These are phyloP conservation scores for Emericellopsis atlantica DNA, from an alignment of 2,329 filamentous ascomycete genomes.

Conservation along the genomic window DNA sequence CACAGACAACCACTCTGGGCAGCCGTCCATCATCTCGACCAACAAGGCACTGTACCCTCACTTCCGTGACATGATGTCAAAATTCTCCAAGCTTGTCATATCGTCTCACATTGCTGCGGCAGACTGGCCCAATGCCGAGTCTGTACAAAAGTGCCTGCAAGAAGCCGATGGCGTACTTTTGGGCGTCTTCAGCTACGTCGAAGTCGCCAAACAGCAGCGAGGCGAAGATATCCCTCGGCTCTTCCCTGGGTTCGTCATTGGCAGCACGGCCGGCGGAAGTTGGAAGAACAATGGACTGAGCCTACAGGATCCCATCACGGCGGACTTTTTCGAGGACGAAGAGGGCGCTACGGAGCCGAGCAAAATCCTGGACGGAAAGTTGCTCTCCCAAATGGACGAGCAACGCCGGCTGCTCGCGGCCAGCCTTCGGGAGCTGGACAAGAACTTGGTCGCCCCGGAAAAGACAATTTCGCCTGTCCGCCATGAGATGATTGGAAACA, in stretches of 20 bases:
- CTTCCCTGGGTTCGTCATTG: slow-evolving; percentile 84
- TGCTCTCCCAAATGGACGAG: slow-evolving; percentile 77
- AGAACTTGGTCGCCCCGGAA: slow-evolving; percentile 63
- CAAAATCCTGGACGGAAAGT: slow-evolving; percentile 58
- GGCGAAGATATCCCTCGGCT: slow-evolving; percentile 90
- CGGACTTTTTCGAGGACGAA: slow-evolving; percentile 77
- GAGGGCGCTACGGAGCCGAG: slow-evolving; percentile 62
- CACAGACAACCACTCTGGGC: slow-evolving; percentile 96
- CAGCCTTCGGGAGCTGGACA: slow-evolving; percentile 76
- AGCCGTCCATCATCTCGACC: slow-evolving; percentile 97
- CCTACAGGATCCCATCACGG: slow-evolving; percentile 57
- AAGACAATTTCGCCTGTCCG: slow-evolving; percentile 69
- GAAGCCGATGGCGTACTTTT: slow-evolving; percentile 95
- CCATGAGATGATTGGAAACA: slow-evolving; percentile 72
- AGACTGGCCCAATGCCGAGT: slow-evolving; percentile 90
- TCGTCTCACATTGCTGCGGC: slow-evolving; percentile 96
- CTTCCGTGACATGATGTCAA: slow-evolving; percentile 98
- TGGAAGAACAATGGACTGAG: slow-evolving; percentile 67
- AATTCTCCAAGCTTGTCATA: slow-evolving; percentile 97
- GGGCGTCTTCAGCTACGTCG: slow-evolving; percentile 91
- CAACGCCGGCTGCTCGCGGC: slow-evolving; percentile 75
- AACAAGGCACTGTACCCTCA: slow-evolving; percentile 96
- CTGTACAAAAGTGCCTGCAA: slow-evolving; percentile 86
- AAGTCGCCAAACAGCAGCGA: slow-evolving; percentile 84
- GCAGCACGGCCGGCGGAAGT: slow-evolving; percentile 70